Evolutionary conservation across 345 rosid genomes (phyloP).

Genomic region (Adansonia digitata): DNA sequence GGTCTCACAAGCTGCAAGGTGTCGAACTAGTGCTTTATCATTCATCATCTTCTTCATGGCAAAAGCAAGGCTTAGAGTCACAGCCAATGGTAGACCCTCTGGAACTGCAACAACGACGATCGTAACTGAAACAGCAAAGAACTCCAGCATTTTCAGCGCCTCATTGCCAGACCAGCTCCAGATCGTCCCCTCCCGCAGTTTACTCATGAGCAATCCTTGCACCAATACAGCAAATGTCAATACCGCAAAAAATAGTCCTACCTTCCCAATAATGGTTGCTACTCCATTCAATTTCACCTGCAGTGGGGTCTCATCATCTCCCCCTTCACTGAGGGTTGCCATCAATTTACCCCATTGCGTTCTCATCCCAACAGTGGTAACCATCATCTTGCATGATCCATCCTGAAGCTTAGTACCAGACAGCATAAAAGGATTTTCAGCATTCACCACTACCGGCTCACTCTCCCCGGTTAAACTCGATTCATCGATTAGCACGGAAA

Average conservation of each 20-base stretch:
- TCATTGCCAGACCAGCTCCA: conserved; percentile 79
- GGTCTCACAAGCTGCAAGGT: conserved; percentile 92
- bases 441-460: conserved; percentile 65
- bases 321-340: conserved; percentile 93
- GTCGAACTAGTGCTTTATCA: conserved; percentile 88
- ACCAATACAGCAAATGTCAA: conserved; percentile 80
- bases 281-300: conserved; percentile 95
- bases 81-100: conserved; percentile 91
- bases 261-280: conserved; percentile 90
- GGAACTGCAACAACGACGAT: conserved; percentile 97
- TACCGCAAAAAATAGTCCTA: conserved; percentile 76
- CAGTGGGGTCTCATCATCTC: conserved; percentile 92
- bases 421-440: conserved; percentile 69
- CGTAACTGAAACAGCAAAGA: conserved; percentile 85
- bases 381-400: conserved; percentile 90
- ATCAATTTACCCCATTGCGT: conserved; percentile 95
- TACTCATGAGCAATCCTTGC: conserved; percentile 63
- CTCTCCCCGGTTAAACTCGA: conserved; percentile 93
- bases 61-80: conserved; percentile 89
- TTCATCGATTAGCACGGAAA: conserved; percentile 76
- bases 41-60: conserved; percentile 99
- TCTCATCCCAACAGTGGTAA: conserved; percentile 94
- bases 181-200: conserved; percentile 44
- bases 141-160: conserved; percentile 68
- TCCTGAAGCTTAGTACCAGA: conserved; percentile 93